Conservation (phyloP, 73 alveolate species). For the Blepharisma japonicum region DNA sequence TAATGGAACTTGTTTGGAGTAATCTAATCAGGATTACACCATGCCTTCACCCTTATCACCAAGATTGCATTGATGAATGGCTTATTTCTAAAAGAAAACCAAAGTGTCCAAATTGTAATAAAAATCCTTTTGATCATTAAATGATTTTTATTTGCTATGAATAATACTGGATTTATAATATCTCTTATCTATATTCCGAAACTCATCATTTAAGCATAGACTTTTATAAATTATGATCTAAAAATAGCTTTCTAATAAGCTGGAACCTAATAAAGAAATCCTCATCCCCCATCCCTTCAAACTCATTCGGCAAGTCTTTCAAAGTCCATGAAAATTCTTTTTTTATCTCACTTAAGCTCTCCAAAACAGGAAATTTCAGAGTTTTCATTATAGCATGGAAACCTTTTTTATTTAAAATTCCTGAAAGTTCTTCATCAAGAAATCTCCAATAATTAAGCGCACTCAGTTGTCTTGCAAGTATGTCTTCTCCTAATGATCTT, state of each 20-base stretch:
- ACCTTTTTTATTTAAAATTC: not conserved
- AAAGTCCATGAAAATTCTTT: slow-evolving; percentile 17
- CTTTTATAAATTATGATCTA: slow-evolving; percentile 2
- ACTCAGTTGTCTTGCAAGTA: slow-evolving; percentile 46
- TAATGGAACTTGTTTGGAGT: no score
- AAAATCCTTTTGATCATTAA: no score
- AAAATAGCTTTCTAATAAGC: slow-evolving; percentile 7
- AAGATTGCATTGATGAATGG: no score
- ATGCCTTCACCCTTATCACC: no score
- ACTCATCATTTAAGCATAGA: no score
- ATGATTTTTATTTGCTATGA: no score
- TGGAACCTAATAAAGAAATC: not conserved
- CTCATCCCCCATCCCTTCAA: slow-evolving; percentile 13
- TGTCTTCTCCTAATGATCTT: slow-evolving; percentile 48
- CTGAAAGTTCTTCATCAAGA: slow-evolving; percentile 30
- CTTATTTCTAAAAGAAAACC: no score
- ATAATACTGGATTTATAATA: no score
- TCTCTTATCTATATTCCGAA: no score
- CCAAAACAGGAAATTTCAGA: not conserved
- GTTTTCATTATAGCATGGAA: not conserved
- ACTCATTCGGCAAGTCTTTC: slow-evolving; percentile 3
- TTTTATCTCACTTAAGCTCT: slow-evolving; percentile 2
- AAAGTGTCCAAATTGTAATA: no score
- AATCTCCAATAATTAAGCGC: slow-evolving; percentile 46
- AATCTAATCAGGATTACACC: no score